Evolutionary conservation across 192 early-diverging fungal genomes (phyloP), one percentile per base, ranked within the genome.

Genomic region (Coemansia reversa): DNA sequence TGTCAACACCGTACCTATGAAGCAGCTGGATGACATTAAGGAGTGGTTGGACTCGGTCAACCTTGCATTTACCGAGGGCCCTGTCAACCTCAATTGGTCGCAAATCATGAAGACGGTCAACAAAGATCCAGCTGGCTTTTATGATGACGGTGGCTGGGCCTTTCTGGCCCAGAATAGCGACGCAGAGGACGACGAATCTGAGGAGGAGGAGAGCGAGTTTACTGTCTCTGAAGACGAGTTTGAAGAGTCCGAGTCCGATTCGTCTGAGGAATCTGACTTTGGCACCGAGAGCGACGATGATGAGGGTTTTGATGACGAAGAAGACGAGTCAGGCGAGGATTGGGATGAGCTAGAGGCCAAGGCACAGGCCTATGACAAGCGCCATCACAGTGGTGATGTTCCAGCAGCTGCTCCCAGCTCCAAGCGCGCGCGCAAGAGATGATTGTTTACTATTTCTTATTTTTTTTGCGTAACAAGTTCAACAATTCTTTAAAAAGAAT

Each of bases 51-150:
- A 93, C 70, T 89, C 92, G 23, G 89, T 95, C 65, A 94, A 99
- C 68, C 86, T 99, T 59, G 84, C 90, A 5, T 95, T 92, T 74
- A 91, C 88, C 12, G 96, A 99, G 71, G 96, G 96, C 24, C 92
- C 92, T 5, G 89, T 94, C 65, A 96, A 96, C 69, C 83, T 98
- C 61, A 92, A 90, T 75, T 99, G 97, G 97, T 64, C 88, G 6
- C 88, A 88, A 71, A 99, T 99, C 77, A 99, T 99, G 97, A 99
- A 97, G 79, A 98, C 95, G 0, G 87, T 99, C 30, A 91, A 91
- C 73, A 87, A 92, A 55, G 92, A 98, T 68, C 95, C 97, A 0
- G 90, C 85, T 5, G 90, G 85, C 30, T 99, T 99, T 73, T 99
- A 92, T 75, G 73, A 81, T 51, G 88, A 94, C 32, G 94, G 94